Percentiles rank a stretch among this genome's conserved stretches.
phyloP scores from a whole-genome alignment of 805 yeast genomes.

The Starmerella asiatica region DNA sequence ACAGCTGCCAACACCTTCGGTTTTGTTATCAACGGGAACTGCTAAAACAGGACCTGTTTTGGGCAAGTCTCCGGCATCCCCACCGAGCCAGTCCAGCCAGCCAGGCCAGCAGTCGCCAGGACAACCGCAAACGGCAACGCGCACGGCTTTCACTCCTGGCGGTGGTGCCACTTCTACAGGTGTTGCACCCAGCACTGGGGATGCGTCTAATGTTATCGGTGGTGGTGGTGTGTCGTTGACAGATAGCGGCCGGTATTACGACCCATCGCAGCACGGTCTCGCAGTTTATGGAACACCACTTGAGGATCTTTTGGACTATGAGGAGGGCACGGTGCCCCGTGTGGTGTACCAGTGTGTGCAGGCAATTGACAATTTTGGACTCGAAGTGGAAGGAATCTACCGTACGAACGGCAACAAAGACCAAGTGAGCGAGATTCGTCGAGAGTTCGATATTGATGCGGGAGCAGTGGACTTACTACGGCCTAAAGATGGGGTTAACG shows the following conservation, averaged over 20 bases:
- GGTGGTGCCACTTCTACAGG: not conserved
- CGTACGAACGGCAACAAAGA: constrained; percentile 68
- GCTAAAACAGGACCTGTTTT: constrained; percentile 24
- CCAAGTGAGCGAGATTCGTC: constrained; percentile 59
- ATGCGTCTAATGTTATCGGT: not conserved
- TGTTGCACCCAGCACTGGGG: not conserved
- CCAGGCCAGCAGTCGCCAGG: constrained; percentile 2
- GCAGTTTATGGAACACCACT: constrained; percentile 73
- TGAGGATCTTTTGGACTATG: constrained; percentile 61
- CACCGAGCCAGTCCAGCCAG: not conserved
- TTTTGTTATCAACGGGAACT: constrained; percentile 19
- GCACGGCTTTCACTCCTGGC: not conserved
- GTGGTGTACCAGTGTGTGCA: constrained; percentile 80
- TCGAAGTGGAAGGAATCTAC: constrained; percentile 79
- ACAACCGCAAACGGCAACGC: constrained; percentile 12
- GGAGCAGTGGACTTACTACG: constrained; percentile 39
- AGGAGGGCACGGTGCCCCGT: constrained; percentile 84
- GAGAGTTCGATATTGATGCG: constrained; percentile 53
- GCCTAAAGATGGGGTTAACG: constrained; percentile 52
- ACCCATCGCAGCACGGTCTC: constrained; percentile 24
- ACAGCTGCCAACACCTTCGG: constrained; percentile 14
- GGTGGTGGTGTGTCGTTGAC: not conserved
- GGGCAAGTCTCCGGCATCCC: constrained; percentile 2
- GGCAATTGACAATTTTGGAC: constrained; percentile 72
- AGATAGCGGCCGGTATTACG: constrained; percentile 7